These are phyloP conservation scores for Lipomyces orientalis DNA, from an alignment of 805 yeast genomes.

Conservation along the genomic window DNA sequence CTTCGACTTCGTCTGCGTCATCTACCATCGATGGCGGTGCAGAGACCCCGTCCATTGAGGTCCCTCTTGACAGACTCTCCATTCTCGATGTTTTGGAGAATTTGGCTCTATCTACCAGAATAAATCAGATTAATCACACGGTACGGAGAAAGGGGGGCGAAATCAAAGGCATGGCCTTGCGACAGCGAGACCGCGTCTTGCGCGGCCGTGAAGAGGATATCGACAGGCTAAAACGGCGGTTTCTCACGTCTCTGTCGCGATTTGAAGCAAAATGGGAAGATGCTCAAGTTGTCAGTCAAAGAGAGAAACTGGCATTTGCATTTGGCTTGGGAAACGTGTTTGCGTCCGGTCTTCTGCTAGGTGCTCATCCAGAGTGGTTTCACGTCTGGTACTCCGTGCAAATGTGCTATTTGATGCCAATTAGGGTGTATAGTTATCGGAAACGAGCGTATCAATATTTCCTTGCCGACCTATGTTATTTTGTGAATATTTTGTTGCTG, in stretches of 20 bases:
- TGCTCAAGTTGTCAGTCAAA: slow-evolving; percentile 45
- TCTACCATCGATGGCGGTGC: slow-evolving; percentile 14
- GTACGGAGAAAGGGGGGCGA: slow-evolving; percentile 41
- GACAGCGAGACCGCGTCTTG: slow-evolving; percentile 40
- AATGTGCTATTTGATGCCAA: slow-evolving; percentile 73
- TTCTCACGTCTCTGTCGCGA: slow-evolving; percentile 41
- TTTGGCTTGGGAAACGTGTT: slow-evolving; percentile 71
- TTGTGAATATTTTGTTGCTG: slow-evolving; percentile 74
- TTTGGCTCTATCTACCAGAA: slow-evolving; percentile 41
- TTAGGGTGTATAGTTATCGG: slow-evolving; percentile 80
- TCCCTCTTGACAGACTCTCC: slow-evolving; percentile 42
- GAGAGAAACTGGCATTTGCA: slow-evolving; percentile 84
- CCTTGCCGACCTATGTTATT: slow-evolving; percentile 92
- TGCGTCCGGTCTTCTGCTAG: slow-evolving; percentile 74
- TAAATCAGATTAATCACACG: slow-evolving; percentile 40
- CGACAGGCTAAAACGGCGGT: slow-evolving; percentile 41
- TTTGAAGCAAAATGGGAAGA: slow-evolving; percentile 43
- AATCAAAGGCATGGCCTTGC: slow-evolving; percentile 40
- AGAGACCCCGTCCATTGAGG: slow-evolving; percentile 26
- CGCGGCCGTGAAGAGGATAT: slow-evolving; percentile 44
- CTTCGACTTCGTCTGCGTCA: slow-evolving; percentile 24
- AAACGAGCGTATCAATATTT: slow-evolving; percentile 81
- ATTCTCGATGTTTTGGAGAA: slow-evolving; percentile 46
- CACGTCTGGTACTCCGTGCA: slow-evolving; percentile 75
- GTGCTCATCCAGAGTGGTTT: slow-evolving; percentile 75